Percentiles rank a stretch among this genome's conserved stretches.
phyloP scores from a whole-genome alignment of 495 filamentous ascomycete genomes.

The Astrothelium subdiscretum region DNA sequence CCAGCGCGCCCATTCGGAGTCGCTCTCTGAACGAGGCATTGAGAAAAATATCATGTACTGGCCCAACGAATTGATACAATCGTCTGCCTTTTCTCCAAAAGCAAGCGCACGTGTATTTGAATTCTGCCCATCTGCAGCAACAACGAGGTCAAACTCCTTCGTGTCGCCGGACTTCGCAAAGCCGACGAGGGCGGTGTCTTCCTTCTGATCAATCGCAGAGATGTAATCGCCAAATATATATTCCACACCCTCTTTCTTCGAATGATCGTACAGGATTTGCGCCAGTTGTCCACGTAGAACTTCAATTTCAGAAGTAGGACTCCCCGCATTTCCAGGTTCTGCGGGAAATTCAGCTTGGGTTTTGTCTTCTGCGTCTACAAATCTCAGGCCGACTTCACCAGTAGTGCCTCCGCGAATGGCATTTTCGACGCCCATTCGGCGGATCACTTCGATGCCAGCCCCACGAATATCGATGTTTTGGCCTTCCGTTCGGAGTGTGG shows the following conservation, averaged over 20 bases:
- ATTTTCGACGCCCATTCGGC: conserved; percentile 21
- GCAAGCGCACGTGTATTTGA: conserved; percentile 4
- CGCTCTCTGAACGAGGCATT: conserved; percentile 1
- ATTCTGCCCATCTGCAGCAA: conserved; percentile 17
- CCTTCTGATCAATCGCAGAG: conserved; percentile 9
- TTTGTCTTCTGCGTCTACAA: conserved; percentile 8
- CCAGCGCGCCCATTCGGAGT: conserved; percentile 13
- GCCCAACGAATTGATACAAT: conserved; percentile 5
- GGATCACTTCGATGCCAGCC: conserved; percentile 25
- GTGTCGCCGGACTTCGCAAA: conserved; percentile 10
- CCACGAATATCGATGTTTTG: conserved; percentile 30
- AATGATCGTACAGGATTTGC: conserved; percentile 19
- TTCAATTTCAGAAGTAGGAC: conserved; percentile 26
- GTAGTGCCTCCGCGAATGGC: conserved; percentile 7
- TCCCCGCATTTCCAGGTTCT: conserved; percentile 8
- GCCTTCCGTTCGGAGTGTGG: conserved; percentile 24
- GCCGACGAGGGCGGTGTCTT: conserved; percentile 7
- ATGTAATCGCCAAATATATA: conserved; percentile 14
- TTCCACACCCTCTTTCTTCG: conserved; percentile 7
- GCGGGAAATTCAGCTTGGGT: conserved; percentile 4
- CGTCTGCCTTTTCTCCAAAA: conserved; percentile 9
- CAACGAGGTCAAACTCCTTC: conserved; percentile 13
- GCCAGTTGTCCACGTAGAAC: conserved; percentile 44
- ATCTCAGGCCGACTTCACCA: conserved; percentile 11
- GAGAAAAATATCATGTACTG: conserved; percentile 14